These are phyloP conservation scores for Dimocarpus longan DNA, from an alignment of 345 rosid genomes.

Conservation along the genomic window DNA sequence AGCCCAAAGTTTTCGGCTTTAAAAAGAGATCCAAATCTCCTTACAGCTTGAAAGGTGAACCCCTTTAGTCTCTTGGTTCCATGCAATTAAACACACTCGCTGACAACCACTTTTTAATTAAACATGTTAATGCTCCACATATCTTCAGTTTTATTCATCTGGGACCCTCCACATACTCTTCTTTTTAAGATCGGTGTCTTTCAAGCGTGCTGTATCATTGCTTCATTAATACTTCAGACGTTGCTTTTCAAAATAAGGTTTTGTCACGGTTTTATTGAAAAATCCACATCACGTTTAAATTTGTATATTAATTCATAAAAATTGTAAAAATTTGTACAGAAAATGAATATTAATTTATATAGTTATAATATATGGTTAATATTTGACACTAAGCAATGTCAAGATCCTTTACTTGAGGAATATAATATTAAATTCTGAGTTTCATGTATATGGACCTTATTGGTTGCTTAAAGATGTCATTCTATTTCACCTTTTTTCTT, in stretches of 20 bases:
- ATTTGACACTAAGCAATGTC: too few species aligned
- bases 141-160: constrained; percentile 17
- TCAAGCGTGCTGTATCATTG: not conserved
- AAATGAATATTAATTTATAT: too few species aligned
- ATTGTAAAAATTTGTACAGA: too few species aligned
- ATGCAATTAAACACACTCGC: not conserved
- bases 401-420: not conserved
- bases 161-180: constrained; percentile 21
- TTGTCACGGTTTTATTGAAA: not conserved
- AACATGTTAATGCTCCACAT: constrained; percentile 22
- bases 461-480: too few species aligned
- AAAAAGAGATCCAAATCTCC: constrained; percentile 30
- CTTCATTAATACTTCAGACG: not conserved
- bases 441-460: not conserved
- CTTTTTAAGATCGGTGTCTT: not conserved
- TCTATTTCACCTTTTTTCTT: too few species aligned
- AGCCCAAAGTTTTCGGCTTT: constrained; percentile 42
- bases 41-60: constrained; percentile 27
- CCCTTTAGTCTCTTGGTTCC: constrained; percentile 11
- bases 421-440: not conserved
- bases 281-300: not conserved
- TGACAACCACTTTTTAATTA: not conserved
- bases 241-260: not conserved
- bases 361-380: too few species aligned
- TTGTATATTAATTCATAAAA: not conserved